Evolutionary conservation across 495 filamentous ascomycete genomes (phyloP).

Genomic region (Wilcoxina mikolae): DNA sequence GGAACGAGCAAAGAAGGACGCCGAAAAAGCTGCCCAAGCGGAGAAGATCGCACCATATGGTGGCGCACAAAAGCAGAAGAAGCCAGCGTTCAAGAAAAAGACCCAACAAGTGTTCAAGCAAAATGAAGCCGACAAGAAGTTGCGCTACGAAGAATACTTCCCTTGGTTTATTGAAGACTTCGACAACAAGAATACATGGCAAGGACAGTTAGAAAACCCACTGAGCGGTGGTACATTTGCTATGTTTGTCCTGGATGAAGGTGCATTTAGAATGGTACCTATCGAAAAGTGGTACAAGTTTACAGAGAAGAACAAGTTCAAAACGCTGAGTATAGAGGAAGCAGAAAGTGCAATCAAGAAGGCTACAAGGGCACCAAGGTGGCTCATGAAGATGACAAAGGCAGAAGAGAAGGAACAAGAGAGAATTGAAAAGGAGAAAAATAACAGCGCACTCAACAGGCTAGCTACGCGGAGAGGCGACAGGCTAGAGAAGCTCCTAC

Average conservation of each 20-base stretch:
- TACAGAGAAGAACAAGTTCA: conserved; percentile 65
- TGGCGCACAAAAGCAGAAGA: conserved; percentile 42
- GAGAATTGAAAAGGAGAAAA: conserved; percentile 38
- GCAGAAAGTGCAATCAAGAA: conserved; percentile 68
- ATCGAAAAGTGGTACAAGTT: conserved; percentile 94
- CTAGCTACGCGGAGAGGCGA: conserved; percentile 27
- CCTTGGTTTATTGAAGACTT: conserved; percentile 97
- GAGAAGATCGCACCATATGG: conserved; percentile 72
- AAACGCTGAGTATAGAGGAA: conserved; percentile 65
- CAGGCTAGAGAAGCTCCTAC: conserved; percentile 11
- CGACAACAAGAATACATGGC: conserved; percentile 83
- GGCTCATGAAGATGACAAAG: conserved; percentile 53
- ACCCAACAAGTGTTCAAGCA: conserved; percentile 49
- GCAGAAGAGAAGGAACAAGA: conserved; percentile 37
- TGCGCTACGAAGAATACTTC: conserved; percentile 85
- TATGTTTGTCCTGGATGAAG: conserved; percentile 53
- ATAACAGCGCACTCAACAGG: conserved; percentile 16
- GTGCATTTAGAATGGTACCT: conserved; percentile 70
- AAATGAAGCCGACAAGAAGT: conserved; percentile 62
- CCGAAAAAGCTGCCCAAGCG: conserved; percentile 64
- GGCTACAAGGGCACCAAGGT: conserved; percentile 55
- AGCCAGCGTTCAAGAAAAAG: conserved; percentile 61
- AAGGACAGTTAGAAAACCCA: conserved; percentile 73
- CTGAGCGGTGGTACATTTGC: conserved; percentile 62
- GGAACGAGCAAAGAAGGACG: conserved; percentile 60